Base-by-base conservation (phyloP, 2,329 filamentous ascomycete species). In the Trematosphaeria pertusa region DNA sequence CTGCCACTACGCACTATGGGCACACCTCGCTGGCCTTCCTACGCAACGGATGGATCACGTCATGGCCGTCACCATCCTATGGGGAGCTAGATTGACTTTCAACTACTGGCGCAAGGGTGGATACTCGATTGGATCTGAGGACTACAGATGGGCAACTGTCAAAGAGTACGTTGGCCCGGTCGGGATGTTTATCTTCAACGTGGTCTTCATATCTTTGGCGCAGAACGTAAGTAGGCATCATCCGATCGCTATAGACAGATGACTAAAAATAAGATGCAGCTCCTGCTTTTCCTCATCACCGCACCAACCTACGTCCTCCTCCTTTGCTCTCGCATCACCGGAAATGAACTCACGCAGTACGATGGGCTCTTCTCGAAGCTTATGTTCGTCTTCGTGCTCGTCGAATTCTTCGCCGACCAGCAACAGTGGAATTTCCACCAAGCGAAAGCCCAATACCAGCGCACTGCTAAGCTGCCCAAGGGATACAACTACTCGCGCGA, bases 91-190 rank as follows among this genome's bases (percentile, higher is more conserved):
- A 9, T 77, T 99, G 73, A 97, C 93, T 2, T 97, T 84, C 79
- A 99, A 99, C 75, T 99, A 97, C 76, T 96, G 89, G 87, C 87
- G 94, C 48, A 96, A 90, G 71, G 94, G 94, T 30, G 94, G 94
- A 18, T 99, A 99, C 71, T 77, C 81, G 12, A 79, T 92, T 54
- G 93, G 94, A 28, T 92, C 88, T 12, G 93, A 99, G 73, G 94
- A 99, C 72, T 99, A 99, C 72, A 84, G 94, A 74, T 99, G 94
- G 93, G 79, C 81, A 46, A 85, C 92, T 44, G 77, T 97, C 41
- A 86, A 86, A 66, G 77, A 81, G 20, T 77, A 84, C 28, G 78
- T 92, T 17, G 84, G 83, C 5, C 75, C 78, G 1, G 77, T 80
- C 30, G 68, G 85, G 18, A 96, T 96, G 78, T 90, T 92, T 70